These are phyloP conservation scores for Wickerhamiella dianesei DNA, from an alignment of 805 yeast species.

Conservation along the genomic window DNA sequence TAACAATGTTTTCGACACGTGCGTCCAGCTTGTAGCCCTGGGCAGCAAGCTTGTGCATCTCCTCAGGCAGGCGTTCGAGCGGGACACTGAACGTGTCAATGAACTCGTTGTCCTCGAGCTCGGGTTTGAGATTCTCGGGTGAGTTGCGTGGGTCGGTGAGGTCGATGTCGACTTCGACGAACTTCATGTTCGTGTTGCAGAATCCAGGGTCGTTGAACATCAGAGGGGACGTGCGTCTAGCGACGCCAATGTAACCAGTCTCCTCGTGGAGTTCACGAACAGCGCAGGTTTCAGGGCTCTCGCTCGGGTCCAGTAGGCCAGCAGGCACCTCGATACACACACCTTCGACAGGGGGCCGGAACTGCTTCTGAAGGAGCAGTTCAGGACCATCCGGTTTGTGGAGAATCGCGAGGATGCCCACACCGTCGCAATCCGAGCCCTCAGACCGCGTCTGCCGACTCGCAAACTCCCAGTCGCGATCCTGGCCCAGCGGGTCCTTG, in stretches of 20 bases:
- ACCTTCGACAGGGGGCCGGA: constrained; percentile 81
- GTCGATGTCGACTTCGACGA: constrained; percentile 72
- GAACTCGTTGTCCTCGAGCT: constrained; percentile 82
- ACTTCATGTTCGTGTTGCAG: constrained; percentile 72
- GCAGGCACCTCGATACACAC: constrained; percentile 93
- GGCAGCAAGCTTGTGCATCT: constrained; percentile 35
- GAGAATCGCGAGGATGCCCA: constrained; percentile 70
- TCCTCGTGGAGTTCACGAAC: constrained; percentile 80
- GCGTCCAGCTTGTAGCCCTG: constrained; percentile 78
- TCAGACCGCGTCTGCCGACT: constrained; percentile 59
- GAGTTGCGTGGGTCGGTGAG: constrained; percentile 47
- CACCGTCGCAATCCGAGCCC: constrained; percentile 66
- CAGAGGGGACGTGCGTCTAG: constrained; percentile 32
- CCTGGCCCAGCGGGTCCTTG: constrained; percentile 23
- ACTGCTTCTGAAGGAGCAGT: constrained; percentile 68
- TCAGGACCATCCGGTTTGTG: constrained; percentile 38
- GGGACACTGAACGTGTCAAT: constrained; percentile 73
- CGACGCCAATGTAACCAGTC: constrained; percentile 76
- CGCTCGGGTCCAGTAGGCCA: constrained; percentile 79
- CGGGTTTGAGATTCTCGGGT: constrained; percentile 44
- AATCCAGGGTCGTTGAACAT: constrained; percentile 75
- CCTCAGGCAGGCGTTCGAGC: constrained; percentile 41
- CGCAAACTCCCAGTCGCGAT: constrained; percentile 85
- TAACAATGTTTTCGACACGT: constrained; percentile 72
- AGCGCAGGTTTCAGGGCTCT: constrained; percentile 66